A percentile compares a stretch with the other conserved stretches of the same genome.
phyloP scores from a whole-genome alignment of 257 asterid genomes.

The Solanum pennellii region DNA sequence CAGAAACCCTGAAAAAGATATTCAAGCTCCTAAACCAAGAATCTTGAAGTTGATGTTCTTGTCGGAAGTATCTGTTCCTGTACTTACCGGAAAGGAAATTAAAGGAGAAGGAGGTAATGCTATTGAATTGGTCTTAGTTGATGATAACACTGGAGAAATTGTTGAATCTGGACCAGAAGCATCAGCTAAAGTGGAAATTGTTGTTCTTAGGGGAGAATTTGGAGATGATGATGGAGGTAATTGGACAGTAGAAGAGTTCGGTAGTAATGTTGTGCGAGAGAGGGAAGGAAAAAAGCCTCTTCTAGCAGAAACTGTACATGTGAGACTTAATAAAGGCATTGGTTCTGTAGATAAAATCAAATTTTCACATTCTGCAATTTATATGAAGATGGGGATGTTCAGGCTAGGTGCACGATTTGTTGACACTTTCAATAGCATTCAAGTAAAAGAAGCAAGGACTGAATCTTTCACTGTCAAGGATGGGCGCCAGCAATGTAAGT shows the following conservation, averaged over 20 bases:
- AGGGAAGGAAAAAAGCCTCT: constrained; percentile 24
- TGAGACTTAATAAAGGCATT: constrained; percentile 25
- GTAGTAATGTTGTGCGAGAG: constrained; percentile 2
- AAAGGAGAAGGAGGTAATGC: constrained; percentile 16
- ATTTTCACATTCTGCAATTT: constrained; percentile 12
- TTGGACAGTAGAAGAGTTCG: constrained; percentile 20
- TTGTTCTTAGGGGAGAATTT: constrained; percentile 22
- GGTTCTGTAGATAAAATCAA: constrained; percentile 11
- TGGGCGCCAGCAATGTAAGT: constrained; percentile 29
- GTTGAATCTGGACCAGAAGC: constrained; percentile 29
- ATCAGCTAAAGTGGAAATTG: constrained; percentile 22
- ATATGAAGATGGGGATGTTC: constrained; percentile 10
- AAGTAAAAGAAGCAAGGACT: constrained; percentile 31
- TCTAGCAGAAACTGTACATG: constrained; percentile 20
- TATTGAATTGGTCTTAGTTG: constrained; percentile 22
- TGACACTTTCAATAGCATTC: background rate
- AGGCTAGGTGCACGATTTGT: constrained; percentile 29
- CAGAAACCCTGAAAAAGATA: constrained; percentile 9
- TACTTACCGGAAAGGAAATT: constrained; percentile 29
- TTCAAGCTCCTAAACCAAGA: constrained; percentile 1
- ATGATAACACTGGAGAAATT: constrained; percentile 12
- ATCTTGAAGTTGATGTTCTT: constrained; percentile 24
- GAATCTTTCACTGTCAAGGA: constrained; percentile 25
- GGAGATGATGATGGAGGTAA: constrained; percentile 6
- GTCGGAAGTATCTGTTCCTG: constrained; percentile 7